These are phyloP conservation scores for Amoeboradix gromovi DNA, from an alignment of 371 early-diverging fungal genomes.

Conservation along the genomic window DNA sequence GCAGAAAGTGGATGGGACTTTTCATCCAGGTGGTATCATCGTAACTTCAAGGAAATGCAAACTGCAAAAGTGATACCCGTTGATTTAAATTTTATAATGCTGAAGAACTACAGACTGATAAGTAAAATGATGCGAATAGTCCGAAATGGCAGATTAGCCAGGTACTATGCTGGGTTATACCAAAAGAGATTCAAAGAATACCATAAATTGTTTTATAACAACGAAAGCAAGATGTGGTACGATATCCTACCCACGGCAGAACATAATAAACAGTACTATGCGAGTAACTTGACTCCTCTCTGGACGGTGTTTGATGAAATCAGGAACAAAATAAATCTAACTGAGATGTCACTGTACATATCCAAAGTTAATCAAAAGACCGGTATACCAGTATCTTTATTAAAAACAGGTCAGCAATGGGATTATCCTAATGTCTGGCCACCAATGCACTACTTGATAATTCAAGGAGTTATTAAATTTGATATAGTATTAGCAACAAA, in stretches of 20 bases:
- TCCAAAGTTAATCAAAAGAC: conserved; percentile 16
- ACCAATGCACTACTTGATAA: conserved; percentile 14
- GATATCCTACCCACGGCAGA: neutral
- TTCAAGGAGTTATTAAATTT: conserved; percentile 5
- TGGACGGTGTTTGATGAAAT: neutral
- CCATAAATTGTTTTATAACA: neutral
- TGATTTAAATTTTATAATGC: conserved; percentile 55
- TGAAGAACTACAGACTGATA: conserved; percentile 13
- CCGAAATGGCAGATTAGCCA: neutral
- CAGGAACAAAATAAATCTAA: neutral
- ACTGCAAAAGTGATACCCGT: conserved; percentile 40
- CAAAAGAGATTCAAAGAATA: neutral
- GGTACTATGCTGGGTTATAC: neutral
- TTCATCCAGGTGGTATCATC: conserved; percentile 32
- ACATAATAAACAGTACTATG: neutral
- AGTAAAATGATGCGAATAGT: neutral
- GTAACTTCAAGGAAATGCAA: conserved; percentile 18
- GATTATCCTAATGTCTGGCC: conserved; percentile 63
- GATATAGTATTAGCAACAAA: neutral
- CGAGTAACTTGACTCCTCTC: neutral
- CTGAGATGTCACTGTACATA: neutral
- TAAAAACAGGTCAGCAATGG: conserved; percentile 43
- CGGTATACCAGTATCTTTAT: conserved; percentile 27
- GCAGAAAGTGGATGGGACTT: conserved; percentile 80
- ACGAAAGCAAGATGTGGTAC: neutral